These are phyloP conservation scores for Eremothecium sinecaudum DNA, from an alignment of 1,139 yeast species.

Conservation along the genomic window DNA sequence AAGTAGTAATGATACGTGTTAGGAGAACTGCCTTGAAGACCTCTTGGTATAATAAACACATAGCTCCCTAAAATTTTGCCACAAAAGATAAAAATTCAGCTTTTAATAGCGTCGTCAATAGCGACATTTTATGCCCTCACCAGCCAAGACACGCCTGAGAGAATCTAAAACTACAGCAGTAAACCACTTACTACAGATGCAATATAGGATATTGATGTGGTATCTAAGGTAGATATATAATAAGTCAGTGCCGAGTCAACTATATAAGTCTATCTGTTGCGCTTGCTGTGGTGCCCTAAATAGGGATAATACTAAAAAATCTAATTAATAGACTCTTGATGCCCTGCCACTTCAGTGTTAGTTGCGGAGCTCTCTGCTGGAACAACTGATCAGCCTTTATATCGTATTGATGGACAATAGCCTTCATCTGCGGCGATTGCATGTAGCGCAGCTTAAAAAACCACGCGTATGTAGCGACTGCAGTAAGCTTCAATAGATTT, in stretches of 20 bases:
- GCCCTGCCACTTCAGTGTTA: slow-evolving; percentile 15
- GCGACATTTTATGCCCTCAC: not conserved
- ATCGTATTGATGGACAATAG: slow-evolving; percentile 13
- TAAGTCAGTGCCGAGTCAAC: too few species aligned
- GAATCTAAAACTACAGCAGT: too few species aligned
- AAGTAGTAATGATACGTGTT: too few species aligned
- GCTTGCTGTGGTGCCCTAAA: too few species aligned
- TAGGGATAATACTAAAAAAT: slow-evolving; percentile 13
- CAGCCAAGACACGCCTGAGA: too few species aligned
- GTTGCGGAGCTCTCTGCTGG: slow-evolving; percentile 11
- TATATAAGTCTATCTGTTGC: too few species aligned
- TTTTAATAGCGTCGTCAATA: not conserved
- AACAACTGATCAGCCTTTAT: slow-evolving; percentile 9
- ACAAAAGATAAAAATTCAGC: not conserved
- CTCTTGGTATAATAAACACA: too few species aligned
- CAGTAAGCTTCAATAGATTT: slow-evolving; percentile 12
- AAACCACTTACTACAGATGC: too few species aligned
- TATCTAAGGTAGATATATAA: too few species aligned
- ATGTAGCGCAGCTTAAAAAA: slow-evolving; percentile 25
- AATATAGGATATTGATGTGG: too few species aligned
- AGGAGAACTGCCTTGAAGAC: too few species aligned
- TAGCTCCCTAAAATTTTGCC: not conserved
- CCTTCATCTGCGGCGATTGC: slow-evolving; percentile 19
- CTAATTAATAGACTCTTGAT: slow-evolving; percentile 15
- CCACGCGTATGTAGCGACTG: slow-evolving; percentile 17